Evolutionary conservation across 306 rosid genomes (phyloP).

Genomic region (Begonia fuchsioides): DNA sequence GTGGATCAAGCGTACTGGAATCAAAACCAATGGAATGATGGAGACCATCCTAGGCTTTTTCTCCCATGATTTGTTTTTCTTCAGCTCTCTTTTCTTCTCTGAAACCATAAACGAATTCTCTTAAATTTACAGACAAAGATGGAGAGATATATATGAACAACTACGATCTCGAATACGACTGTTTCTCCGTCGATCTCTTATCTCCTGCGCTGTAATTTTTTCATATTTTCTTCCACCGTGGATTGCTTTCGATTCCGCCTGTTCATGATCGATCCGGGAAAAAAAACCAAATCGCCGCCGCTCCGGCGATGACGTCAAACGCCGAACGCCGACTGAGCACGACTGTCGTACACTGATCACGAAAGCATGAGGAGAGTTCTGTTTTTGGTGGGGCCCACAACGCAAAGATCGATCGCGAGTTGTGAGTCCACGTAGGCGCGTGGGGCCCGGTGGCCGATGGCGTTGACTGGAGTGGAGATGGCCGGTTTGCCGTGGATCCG

Average conservation of each 20-base stretch:
- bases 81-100: not conserved
- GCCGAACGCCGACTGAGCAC: too few species aligned
- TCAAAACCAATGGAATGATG: slow-evolving; percentile 78
- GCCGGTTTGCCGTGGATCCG: slow-evolving; percentile 34
- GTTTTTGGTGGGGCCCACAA: slow-evolving; percentile 17
- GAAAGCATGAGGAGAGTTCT: not conserved
- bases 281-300: too few species aligned
- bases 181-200: too few species aligned
- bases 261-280: too few species aligned
- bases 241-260: too few species aligned
- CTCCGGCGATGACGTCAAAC: too few species aligned
- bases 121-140: not conserved
- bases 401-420: slow-evolving; percentile 40
- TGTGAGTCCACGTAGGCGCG: slow-evolving; percentile 15
- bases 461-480: slow-evolving; percentile 15
- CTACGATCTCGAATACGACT: too few species aligned
- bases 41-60: slow-evolving; percentile 47
- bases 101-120: not conserved
- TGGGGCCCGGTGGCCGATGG: slow-evolving; percentile 14
- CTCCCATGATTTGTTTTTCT: slow-evolving; percentile 45
- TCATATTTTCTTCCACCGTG: too few species aligned
- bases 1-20: slow-evolving; percentile 89
- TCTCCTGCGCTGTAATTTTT: too few species aligned
- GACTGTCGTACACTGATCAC: too few species aligned
- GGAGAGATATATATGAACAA: slow-evolving; percentile 3